Evolutionary conservation across 495 filamentous ascomycete genomes (phyloP).

Genomic region (Daldinia caldariorum): DNA sequence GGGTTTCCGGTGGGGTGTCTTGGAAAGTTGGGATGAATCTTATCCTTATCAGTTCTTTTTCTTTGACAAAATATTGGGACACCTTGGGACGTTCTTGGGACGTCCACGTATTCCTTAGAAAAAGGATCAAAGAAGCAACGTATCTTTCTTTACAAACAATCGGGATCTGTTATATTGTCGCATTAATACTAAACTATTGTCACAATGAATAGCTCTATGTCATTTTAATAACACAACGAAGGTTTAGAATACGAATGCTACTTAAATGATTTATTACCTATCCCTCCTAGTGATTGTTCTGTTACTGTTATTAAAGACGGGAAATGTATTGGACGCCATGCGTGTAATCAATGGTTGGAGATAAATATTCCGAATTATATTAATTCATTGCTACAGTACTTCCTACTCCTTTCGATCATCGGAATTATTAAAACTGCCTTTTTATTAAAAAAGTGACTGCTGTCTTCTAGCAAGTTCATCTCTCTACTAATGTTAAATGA

Average conservation of each 20-base stretch:
- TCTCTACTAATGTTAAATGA: slow-evolving; percentile 19
- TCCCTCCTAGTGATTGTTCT: too few relatives aligned
- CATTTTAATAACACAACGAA: neutral
- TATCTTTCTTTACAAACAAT: neutral
- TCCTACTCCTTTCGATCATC: slow-evolving; percentile 7
- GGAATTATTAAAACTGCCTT: slow-evolving; percentile 29
- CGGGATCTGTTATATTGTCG: neutral
- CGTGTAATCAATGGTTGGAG: neutral
- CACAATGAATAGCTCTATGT: neutral
- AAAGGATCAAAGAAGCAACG: too few relatives aligned
- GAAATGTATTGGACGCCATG: too few relatives aligned
- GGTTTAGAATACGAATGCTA: neutral
- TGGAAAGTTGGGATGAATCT: too few relatives aligned
- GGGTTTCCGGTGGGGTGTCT: neutral
- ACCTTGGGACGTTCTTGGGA: too few relatives aligned
- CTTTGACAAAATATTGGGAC: too few relatives aligned
- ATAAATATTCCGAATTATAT: neutral
- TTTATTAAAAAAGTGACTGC: slow-evolving; percentile 22
- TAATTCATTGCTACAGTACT: slow-evolving; percentile 22
- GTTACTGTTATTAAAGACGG: too few relatives aligned
- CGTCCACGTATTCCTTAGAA: too few relatives aligned
- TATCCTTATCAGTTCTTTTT: neutral
- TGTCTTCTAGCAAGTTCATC: slow-evolving; percentile 12
- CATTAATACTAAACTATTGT: neutral
- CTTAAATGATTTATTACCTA: too few relatives aligned